These are phyloP conservation scores for Vanrija sp. DNA, from an alignment of 1,284 basidiomycete species.

Conservation along the genomic window DNA sequence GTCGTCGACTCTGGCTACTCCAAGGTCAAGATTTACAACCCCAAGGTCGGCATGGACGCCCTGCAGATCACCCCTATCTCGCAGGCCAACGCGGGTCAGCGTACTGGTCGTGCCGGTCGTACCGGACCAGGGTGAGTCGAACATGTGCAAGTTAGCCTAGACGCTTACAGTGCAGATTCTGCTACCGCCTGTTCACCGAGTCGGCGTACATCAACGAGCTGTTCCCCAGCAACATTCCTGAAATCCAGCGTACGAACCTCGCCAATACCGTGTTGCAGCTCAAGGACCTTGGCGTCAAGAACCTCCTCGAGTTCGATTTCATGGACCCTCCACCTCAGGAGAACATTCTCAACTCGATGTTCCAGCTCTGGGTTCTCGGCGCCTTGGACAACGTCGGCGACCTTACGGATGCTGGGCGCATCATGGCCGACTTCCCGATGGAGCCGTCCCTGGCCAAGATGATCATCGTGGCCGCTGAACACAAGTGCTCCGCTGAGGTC, in stretches of 20 bases:
- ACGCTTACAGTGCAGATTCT: constrained; percentile 57
- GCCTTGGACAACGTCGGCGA: constrained; percentile 98
- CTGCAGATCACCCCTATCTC: constrained; percentile 98
- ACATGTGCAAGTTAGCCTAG: neutral
- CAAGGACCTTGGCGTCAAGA: constrained; percentile 90
- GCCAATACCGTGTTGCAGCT: constrained; percentile 93
- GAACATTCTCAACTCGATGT: constrained; percentile 97
- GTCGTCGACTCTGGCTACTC: constrained; percentile 96
- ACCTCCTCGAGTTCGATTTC: constrained; percentile 97
- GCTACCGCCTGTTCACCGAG: constrained; percentile 96
- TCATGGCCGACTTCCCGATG: constrained; percentile 99
- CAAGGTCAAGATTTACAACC: constrained; percentile 98
- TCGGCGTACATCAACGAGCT: constrained; percentile 94
- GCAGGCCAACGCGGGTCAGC: constrained; percentile 94
- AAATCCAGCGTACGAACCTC: constrained; percentile 96
- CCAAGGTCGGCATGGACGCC: constrained; percentile 98
- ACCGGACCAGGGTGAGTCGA: constrained; percentile 79
- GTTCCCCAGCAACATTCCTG: constrained; percentile 94
- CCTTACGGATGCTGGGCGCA: constrained; percentile 82
- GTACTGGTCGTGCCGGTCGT: constrained; percentile 91
- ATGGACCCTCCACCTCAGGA: constrained; percentile 91
- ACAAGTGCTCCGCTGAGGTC: constrained; percentile 91
- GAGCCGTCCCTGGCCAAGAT: constrained; percentile 98
- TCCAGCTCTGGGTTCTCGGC: constrained; percentile 97
- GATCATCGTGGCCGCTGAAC: constrained; percentile 91